These are phyloP conservation scores for Pseudopithomyces chartarum DNA, from an alignment of 2,329 filamentous ascomycete species.

Conservation along the genomic window DNA sequence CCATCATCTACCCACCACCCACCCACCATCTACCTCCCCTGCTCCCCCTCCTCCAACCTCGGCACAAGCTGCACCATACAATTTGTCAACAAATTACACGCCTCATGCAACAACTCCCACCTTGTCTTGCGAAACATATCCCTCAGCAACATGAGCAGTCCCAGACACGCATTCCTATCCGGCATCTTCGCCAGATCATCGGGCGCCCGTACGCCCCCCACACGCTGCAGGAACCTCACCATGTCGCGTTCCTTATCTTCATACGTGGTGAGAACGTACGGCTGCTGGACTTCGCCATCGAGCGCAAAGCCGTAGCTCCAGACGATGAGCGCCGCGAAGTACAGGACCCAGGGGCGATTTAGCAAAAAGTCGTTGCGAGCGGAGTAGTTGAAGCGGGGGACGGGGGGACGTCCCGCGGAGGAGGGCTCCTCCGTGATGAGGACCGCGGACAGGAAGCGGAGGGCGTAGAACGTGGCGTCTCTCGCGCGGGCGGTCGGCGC, in stretches of 20 bases:
- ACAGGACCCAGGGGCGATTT: constrained; percentile 93
- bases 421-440: constrained; percentile 65
- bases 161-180: constrained; percentile 82
- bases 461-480: constrained; percentile 89
- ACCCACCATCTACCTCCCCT: no score
- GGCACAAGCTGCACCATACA: constrained; percentile 69
- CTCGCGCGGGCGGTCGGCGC: constrained; percentile 85
- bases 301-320: constrained; percentile 95
- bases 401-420: constrained; percentile 30
- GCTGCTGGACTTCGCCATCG: constrained; percentile 72
- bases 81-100: constrained; percentile 76
- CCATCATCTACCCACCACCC: no score
- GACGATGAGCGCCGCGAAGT: constrained; percentile 88
- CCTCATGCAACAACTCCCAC: constrained; percentile 92
- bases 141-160: constrained; percentile 79
- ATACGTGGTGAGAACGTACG: constrained; percentile 59
- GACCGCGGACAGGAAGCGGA: constrained; percentile 87
- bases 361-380: constrained; percentile 87
- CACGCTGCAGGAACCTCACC: constrained; percentile 74
- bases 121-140: constrained; percentile 81
- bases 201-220: constrained; percentile 74
- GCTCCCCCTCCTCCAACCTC: neutral
- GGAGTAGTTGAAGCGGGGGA: constrained; percentile 63
- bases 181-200: constrained; percentile 75
- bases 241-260: constrained; percentile 77